A percentile compares a stretch with the other conserved stretches of the same genome.
phyloP scores from a whole-genome alignment of 2,329 filamentous ascomycete species.

The Remersonia thermophila region DNA sequence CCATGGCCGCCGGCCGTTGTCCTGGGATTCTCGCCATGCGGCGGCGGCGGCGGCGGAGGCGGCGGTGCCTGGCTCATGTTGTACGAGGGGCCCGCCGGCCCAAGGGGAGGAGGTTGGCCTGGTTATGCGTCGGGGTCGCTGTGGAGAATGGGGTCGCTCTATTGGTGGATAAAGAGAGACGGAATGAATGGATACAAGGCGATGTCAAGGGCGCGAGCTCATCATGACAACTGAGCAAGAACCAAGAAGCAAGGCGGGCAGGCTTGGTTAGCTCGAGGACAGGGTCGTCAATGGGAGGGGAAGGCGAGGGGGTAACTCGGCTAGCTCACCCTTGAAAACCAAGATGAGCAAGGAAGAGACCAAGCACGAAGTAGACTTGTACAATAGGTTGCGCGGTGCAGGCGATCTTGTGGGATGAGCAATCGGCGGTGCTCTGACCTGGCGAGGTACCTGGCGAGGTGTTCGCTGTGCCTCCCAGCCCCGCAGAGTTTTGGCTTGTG shows the following conservation, averaged over 20 bases:
- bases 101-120: constrained; percentile 3
- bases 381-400: constrained; percentile 3
- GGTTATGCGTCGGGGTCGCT: background rate
- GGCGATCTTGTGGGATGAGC: background rate
- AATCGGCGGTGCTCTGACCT: background rate
- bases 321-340: constrained; percentile 4
- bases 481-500: constrained; percentile 4
- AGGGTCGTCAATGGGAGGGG: too few species aligned
- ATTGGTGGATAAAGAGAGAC: background rate
- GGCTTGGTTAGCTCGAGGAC: too few species aligned
- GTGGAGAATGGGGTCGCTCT: constrained; percentile 1
- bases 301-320: too few species aligned
- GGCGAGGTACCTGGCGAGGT: background rate
- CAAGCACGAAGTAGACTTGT: too few species aligned
- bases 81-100: constrained; percentile 11
- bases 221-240: too few species aligned
- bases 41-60: constrained; percentile 76
- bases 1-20: constrained; percentile 46
- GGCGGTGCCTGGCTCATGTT: constrained; percentile 52
- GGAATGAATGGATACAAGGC: too few species aligned
- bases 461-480: constrained; percentile 5
- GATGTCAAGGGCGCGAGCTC: too few species aligned
- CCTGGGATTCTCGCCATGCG: constrained; percentile 69
- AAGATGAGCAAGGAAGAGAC: too few species aligned
- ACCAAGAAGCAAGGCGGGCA: too few species aligned